Evolutionary conservation across 495 filamentous ascomycete genomes (phyloP).

Genomic region (Cercophora samala): DNA sequence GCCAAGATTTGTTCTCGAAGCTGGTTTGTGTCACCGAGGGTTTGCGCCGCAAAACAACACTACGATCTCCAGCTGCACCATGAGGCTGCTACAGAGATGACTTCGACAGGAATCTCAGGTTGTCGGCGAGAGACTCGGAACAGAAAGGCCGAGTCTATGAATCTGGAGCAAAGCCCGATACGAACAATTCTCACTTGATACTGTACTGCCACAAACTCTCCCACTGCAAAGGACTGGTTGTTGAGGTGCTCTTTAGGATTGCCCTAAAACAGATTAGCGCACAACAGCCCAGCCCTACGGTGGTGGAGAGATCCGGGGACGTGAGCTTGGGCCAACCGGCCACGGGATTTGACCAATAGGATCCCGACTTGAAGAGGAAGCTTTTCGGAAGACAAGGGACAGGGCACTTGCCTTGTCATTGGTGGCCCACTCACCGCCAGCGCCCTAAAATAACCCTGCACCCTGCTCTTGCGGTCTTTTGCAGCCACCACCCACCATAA

Average conservation of each 20-base stretch:
- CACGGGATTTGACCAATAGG: background rate
- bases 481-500: background rate
- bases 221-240: no score
- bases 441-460: slow-evolving; percentile 3
- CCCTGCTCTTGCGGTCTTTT: slow-evolving; percentile 2
- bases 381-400: background rate
- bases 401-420: background rate
- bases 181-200: no score
- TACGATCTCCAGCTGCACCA: background rate
- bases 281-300: slow-evolving; percentile 9
- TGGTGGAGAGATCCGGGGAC: slow-evolving; percentile 2
- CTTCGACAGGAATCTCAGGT: background rate
- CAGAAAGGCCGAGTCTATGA: background rate
- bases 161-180: background rate
- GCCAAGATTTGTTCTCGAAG: slow-evolving; percentile 4
- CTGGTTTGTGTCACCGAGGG: background rate
- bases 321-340: background rate
- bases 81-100: background rate
- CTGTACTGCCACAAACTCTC: no score
- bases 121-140: background rate
- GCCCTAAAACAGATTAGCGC: background rate
- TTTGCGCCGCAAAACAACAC: background rate
- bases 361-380: background rate
- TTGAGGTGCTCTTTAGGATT: background rate
- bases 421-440: slow-evolving; percentile 5